phyloP scores from a whole-genome alignment of 257 asterid species.

The Buddleja alternifolia region DNA sequence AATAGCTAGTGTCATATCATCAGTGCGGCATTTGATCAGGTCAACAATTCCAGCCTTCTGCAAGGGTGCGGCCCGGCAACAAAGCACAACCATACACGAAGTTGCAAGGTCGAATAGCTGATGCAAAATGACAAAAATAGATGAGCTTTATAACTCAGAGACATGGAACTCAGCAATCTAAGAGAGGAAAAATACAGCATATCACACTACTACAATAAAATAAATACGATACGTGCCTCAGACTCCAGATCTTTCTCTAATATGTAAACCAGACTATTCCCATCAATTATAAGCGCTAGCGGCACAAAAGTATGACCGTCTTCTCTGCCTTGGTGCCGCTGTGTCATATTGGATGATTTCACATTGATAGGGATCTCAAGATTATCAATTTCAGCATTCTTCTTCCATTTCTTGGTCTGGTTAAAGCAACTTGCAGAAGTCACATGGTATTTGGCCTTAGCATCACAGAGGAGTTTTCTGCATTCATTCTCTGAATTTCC shows the following conservation, averaged over 20 bases:
- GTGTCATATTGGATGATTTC: constrained; percentile 46
- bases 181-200: constrained; percentile 17
- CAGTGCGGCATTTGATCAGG: constrained; percentile 85
- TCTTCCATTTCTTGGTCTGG: constrained; percentile 42
- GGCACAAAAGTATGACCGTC: constrained; percentile 54
- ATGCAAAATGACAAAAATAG: constrained; percentile 32
- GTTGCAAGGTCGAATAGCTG: constrained; percentile 97
- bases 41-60: constrained; percentile 99
- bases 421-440: constrained; percentile 43
- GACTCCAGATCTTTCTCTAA: constrained; percentile 88
- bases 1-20: constrained; percentile 97
- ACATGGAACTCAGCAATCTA: constrained; percentile 2
- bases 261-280: constrained; percentile 95
- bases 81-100: constrained; percentile 82
- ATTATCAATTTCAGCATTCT: constrained; percentile 50
- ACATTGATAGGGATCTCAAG: constrained; percentile 53
- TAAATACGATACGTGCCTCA: constrained; percentile 57
- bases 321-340: constrained; percentile 46
- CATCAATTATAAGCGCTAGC: constrained; percentile 93
- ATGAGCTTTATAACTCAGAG: constrained; percentile 13
- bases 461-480: constrained; percentile 77
- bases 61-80: constrained; percentile 98
- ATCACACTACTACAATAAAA: constrained; percentile 11
- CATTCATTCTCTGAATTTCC: constrained; percentile 92
- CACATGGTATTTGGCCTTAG: constrained; percentile 65